Conservation (phyloP, 805 yeast species). For the Candida krabiensis region DNA sequence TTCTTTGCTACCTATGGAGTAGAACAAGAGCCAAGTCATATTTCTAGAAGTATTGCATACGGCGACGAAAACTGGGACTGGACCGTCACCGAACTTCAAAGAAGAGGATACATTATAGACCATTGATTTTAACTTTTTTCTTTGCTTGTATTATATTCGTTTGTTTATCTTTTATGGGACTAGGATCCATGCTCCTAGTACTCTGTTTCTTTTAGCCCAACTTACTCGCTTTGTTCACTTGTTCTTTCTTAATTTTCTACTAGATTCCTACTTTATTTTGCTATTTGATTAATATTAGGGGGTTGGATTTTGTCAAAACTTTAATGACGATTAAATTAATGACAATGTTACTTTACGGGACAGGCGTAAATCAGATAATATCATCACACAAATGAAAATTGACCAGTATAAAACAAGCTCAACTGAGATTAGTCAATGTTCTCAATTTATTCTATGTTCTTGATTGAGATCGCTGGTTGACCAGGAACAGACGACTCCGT, state of each 20-base stretch:
- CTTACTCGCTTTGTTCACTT: slow-evolving; percentile 4
- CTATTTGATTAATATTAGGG: too few relatives aligned
- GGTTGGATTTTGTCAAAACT: too few relatives aligned
- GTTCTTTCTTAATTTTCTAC: slow-evolving; percentile 5
- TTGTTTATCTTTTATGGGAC: not conserved
- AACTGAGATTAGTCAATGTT: too few relatives aligned
- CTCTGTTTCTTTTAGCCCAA: too few relatives aligned
- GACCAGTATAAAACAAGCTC: too few relatives aligned
- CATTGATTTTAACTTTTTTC: slow-evolving; percentile 4
- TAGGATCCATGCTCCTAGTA: too few relatives aligned
- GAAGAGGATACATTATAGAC: slow-evolving; percentile 43
- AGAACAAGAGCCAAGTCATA: slow-evolving; percentile 53
- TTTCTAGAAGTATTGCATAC: slow-evolving; percentile 57
- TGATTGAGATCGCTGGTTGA: slow-evolving; percentile 80
- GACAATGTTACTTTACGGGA: too few relatives aligned
- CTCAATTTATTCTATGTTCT: slow-evolving; percentile 44
- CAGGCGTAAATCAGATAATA: too few relatives aligned
- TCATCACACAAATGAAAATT: too few relatives aligned
- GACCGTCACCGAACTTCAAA: slow-evolving; percentile 62
- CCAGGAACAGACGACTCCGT: slow-evolving; percentile 91
- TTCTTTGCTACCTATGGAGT: slow-evolving; percentile 63
- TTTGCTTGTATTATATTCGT: not conserved
- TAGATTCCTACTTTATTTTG: not conserved
- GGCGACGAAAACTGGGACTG: slow-evolving; percentile 78
- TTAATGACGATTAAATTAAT: too few relatives aligned